These are phyloP conservation scores for Ceratobasidium theobromae DNA, from an alignment of 1,284 basidiomycete genomes.

Conservation along the genomic window DNA sequence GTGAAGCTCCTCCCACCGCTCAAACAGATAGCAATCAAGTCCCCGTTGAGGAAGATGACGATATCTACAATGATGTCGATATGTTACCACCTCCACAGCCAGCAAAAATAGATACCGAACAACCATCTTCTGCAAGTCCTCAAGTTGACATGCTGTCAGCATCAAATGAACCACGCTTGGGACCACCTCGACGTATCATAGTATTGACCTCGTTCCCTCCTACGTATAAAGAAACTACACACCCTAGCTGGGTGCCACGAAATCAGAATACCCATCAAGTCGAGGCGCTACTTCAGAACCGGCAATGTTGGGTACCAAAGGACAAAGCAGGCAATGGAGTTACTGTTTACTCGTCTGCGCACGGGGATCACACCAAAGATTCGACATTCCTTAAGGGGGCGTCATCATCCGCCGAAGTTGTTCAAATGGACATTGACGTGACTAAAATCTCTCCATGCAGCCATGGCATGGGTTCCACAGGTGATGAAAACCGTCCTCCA, in stretches of 20 bases:
- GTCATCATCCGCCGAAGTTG: slow-evolving; percentile 40
- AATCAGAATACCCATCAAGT: not conserved
- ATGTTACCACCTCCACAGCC: not conserved
- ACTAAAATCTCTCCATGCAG: slow-evolving; percentile 40
- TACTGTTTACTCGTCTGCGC: slow-evolving; percentile 38
- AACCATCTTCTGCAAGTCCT: not conserved
- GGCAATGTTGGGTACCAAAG: slow-evolving; percentile 15
- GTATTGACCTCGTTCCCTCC: not conserved
- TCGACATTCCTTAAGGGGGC: slow-evolving; percentile 42
- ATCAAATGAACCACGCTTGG: not conserved
- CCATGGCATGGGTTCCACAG: slow-evolving; percentile 44
- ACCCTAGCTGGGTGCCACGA: not conserved
- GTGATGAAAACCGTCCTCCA: slow-evolving; percentile 40
- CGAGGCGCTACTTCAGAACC: not conserved
- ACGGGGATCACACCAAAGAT: slow-evolving; percentile 48
- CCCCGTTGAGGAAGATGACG: slow-evolving; percentile 4
- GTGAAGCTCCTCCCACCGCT: slow-evolving; percentile 42
- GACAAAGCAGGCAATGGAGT: not conserved
- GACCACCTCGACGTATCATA: not conserved
- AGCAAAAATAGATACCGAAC: not conserved
- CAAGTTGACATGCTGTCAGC: not conserved
- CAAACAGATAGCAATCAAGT: slow-evolving; percentile 36
- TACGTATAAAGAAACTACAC: not conserved
- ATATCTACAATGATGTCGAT: not conserved
- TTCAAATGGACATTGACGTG: slow-evolving; percentile 29